Evolutionary conservation across 129 eudicot species (phyloP).

Genomic region (Arctium lappa): DNA sequence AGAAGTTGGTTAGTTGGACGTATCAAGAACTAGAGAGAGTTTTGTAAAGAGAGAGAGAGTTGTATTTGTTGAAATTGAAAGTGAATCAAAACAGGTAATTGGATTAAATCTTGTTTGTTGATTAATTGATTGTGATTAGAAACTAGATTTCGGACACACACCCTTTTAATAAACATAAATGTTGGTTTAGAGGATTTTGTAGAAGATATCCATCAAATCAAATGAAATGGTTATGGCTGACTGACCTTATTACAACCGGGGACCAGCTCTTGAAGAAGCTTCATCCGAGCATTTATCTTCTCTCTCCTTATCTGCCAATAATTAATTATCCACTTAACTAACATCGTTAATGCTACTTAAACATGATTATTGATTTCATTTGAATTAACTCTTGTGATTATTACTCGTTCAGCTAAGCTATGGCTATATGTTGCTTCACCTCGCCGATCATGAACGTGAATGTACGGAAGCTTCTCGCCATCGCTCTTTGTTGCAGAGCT

Average conservation of each 20-base stretch:
- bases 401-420: slow-evolving; percentile 97
- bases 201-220: neutral
- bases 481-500: slow-evolving; percentile 40
- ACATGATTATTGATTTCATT: neutral
- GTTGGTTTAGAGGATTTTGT: too few relatives aligned
- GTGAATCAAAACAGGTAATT: too few relatives aligned
- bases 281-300: slow-evolving; percentile 97
- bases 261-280: slow-evolving; percentile 94
- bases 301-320: slow-evolving; percentile 87
- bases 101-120: too few relatives aligned
- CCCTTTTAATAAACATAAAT: too few relatives aligned
- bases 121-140: too few relatives aligned
- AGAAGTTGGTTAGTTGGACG: too few relatives aligned
- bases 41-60: too few relatives aligned
- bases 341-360: neutral
- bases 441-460: slow-evolving; percentile 94
- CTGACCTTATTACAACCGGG: slow-evolving; percentile 96
- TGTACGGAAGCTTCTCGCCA: slow-evolving; percentile 82
- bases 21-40: too few relatives aligned
- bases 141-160: too few relatives aligned
- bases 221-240: neutral
- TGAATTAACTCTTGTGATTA: slow-evolving; percentile 2
- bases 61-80: too few relatives aligned
- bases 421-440: slow-evolving; percentile 99
- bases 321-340: neutral